Conservation (phyloP, 2,329 filamentous ascomycete species). For the Ascochyta fabae region DNA sequence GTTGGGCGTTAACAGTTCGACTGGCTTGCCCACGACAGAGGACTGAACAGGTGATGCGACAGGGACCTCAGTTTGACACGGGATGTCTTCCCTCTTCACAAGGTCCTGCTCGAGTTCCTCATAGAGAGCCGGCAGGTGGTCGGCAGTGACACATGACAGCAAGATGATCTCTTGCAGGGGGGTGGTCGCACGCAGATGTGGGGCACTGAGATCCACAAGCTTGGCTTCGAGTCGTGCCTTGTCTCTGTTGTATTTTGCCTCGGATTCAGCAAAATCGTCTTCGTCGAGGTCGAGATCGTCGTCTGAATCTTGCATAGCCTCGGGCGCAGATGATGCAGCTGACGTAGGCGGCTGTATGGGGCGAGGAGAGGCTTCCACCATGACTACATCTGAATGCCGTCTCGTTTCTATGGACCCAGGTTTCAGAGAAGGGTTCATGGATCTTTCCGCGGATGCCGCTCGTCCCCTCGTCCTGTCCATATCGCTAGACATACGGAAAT, state of each 20-base stretch:
- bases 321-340: conserved; percentile 39
- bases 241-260: conserved; percentile 55
- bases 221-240: conserved; percentile 53
- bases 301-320: conserved; percentile 51
- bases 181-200: conserved; percentile 52
- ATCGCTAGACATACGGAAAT: conserved; percentile 25
- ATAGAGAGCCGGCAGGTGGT: conserved; percentile 36
- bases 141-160: conserved; percentile 47
- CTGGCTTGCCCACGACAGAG: conserved; percentile 24
- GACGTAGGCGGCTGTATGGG: conserved; percentile 37
- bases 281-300: conserved; percentile 57
- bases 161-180: conserved; percentile 54
- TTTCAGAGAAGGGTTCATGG: conserved; percentile 32
- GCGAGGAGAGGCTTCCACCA: conserved; percentile 42
- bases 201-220: conserved; percentile 51
- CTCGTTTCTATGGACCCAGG: conserved; percentile 38
- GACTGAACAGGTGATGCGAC: conserved; percentile 20
- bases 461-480: conserved; percentile 27
- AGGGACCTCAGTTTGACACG: conserved; percentile 24
- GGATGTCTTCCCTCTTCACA: conserved; percentile 27
- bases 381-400: conserved; percentile 44
- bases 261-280: conserved; percentile 53
- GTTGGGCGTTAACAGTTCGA: conserved; percentile 44
- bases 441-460: conserved; percentile 31
- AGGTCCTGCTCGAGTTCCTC: conserved; percentile 9